Evolutionary conservation across 257 asterid species (phyloP).

Genomic region (Nicotiana knightiana): DNA sequence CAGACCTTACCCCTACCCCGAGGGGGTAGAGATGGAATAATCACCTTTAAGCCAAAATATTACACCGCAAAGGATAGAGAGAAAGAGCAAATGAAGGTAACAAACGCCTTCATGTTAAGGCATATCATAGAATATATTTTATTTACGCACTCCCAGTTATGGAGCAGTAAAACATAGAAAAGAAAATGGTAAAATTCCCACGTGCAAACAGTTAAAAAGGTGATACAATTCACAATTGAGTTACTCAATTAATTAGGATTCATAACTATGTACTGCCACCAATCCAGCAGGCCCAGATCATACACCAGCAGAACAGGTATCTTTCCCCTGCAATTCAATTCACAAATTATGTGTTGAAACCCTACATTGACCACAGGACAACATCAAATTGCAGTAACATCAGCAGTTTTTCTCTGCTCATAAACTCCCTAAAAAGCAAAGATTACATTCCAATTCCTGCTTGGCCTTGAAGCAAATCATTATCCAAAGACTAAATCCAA

Average conservation of each 20-base stretch:
- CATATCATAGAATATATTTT: neutral
- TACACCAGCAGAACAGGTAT: neutral
- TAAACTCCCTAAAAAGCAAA: neutral
- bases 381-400: neutral
- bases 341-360: neutral
- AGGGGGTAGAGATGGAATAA: neutral
- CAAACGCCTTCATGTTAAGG: neutral
- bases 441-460: neutral
- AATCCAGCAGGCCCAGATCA: neutral
- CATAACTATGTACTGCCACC: neutral
- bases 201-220: neutral
- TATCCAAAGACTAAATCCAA: constrained; percentile 1
- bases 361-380: neutral
- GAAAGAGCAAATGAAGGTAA: neutral
- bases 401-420: neutral
- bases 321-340: neutral
- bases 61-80: neutral
- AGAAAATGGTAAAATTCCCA: neutral
- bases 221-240: neutral
- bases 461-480: neutral
- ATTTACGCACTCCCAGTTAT: neutral
- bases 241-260: neutral
- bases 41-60: neutral
- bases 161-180: neutral
- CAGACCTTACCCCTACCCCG: too few species aligned